Evolutionary conservation across 306 rosid species (phyloP).

Genomic region (cucumber (Cucumis sativus)): DNA sequence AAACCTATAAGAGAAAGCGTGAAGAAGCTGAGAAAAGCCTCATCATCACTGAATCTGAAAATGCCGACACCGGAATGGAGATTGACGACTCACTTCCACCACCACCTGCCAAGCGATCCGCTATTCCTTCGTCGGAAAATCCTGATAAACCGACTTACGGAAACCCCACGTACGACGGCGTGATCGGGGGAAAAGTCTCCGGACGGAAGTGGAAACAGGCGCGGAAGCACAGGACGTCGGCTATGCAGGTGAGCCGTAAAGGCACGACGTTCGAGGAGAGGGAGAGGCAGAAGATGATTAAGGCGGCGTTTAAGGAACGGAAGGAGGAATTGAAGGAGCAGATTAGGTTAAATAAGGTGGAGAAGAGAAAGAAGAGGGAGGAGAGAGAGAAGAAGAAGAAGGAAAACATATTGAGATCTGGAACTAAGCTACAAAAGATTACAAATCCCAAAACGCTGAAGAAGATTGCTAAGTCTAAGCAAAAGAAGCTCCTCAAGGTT

Average conservation of each 20-base stretch:
- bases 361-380: constrained; percentile 70
- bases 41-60: background rate
- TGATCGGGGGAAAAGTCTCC: constrained; percentile 65
- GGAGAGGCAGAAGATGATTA: constrained; percentile 50
- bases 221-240: constrained; percentile 46
- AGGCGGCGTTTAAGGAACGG: constrained; percentile 59
- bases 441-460: constrained; percentile 69
- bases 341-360: constrained; percentile 63
- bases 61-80: constrained; percentile 34
- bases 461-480: constrained; percentile 71
- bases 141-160: constrained; percentile 69
- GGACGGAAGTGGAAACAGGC: constrained; percentile 88
- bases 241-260: constrained; percentile 42
- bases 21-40: constrained; percentile 26
- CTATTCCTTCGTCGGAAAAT: constrained; percentile 47
- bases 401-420: constrained; percentile 68
- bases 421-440: constrained; percentile 70
- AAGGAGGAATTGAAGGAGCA: constrained; percentile 66
- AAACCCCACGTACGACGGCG: constrained; percentile 69
- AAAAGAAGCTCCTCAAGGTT: constrained; percentile 55
- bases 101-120: constrained; percentile 64
- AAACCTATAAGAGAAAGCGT: constrained; percentile 77
- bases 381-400: constrained; percentile 87
- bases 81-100: constrained; percentile 38
- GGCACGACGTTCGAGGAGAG: constrained; percentile 65